phyloP scores from a whole-genome alignment of 768 basidiomycete genomes.

The Lentinula detonsa region DNA sequence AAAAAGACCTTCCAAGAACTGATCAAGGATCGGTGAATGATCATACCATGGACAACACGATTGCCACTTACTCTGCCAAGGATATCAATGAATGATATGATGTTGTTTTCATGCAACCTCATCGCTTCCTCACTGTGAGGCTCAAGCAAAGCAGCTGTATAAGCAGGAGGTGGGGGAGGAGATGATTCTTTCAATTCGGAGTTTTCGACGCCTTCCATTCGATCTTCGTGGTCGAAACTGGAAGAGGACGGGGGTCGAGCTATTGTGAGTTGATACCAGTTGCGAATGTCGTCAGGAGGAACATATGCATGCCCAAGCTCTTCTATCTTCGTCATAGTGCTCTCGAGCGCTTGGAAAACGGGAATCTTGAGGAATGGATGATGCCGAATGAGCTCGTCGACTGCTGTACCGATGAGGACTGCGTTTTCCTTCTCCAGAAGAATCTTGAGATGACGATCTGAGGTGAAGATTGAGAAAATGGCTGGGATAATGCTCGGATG shows the following conservation, averaged over 20 bases:
- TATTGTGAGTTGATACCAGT: slow-evolving; percentile 55
- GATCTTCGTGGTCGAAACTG: slow-evolving; percentile 28
- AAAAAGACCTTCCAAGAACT: slow-evolving; percentile 95
- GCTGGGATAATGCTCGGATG: slow-evolving; percentile 80
- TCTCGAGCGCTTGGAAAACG: slow-evolving; percentile 73
- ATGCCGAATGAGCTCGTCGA: slow-evolving; percentile 95
- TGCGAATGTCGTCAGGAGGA: slow-evolving; percentile 50
- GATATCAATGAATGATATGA: slow-evolving; percentile 76
- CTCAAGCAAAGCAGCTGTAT: background rate
- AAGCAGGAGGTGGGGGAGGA: background rate
- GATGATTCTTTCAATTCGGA: slow-evolving; percentile 8
- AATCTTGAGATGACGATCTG: slow-evolving; percentile 74
- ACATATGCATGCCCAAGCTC: slow-evolving; percentile 59
- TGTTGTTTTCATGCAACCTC: slow-evolving; percentile 65
- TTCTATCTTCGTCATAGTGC: slow-evolving; percentile 68
- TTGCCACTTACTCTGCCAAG: slow-evolving; percentile 58
- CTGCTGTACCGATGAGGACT: slow-evolving; percentile 77
- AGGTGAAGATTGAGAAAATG: slow-evolving; percentile 83
- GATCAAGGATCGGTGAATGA: slow-evolving; percentile 2
- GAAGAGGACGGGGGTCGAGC: slow-evolving; percentile 19
- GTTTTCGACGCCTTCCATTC: slow-evolving; percentile 42
- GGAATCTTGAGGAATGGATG: slow-evolving; percentile 81
- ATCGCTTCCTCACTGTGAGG: slow-evolving; percentile 24
- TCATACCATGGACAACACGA: background rate
- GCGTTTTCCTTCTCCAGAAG: slow-evolving; percentile 92